Percentiles rank a stretch among this genome's conserved stretches.
phyloP scores from a whole-genome alignment of 2,329 filamentous ascomycete genomes.

The Ascochyta koolunga region DNA sequence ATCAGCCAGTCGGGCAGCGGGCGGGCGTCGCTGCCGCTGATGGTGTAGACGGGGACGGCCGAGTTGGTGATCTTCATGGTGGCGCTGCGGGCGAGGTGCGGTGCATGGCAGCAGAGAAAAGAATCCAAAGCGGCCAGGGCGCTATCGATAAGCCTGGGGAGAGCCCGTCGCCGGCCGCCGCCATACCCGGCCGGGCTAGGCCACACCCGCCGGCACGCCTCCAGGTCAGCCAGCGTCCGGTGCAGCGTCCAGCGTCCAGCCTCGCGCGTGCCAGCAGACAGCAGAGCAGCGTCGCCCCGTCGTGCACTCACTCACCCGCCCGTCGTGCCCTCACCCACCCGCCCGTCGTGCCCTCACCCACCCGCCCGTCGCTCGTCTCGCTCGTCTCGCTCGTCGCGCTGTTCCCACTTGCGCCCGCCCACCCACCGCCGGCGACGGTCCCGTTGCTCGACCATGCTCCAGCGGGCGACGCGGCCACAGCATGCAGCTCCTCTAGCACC shows the following conservation, averaged over 20 bases:
- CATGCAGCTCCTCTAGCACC: slow-evolving; percentile 31
- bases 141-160: not conserved
- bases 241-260: not conserved
- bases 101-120: not conserved
- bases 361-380: too few species aligned
- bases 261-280: slow-evolving; percentile 5
- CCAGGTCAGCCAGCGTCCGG: too few species aligned
- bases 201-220: too few species aligned
- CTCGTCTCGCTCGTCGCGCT: too few species aligned
- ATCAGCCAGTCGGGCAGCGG: slow-evolving; percentile 96
- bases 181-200: too few species aligned
- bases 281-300: too few species aligned
- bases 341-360: too few species aligned
- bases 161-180: not conserved
- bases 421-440: slow-evolving; percentile 21
- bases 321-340: too few species aligned
- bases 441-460: slow-evolving; percentile 37
- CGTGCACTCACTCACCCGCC: too few species aligned
- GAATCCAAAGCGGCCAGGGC: slow-evolving; percentile 5
- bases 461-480: slow-evolving; percentile 25
- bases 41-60: slow-evolving; percentile 88
- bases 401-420: too few species aligned
- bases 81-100: slow-evolving; percentile 15
- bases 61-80: slow-evolving; percentile 83
- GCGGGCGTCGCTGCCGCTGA: slow-evolving; percentile 86